Evolutionary conservation across 2,329 filamentous ascomycete species (phyloP).

Genomic region (Metarhizium anisopliae): DNA sequence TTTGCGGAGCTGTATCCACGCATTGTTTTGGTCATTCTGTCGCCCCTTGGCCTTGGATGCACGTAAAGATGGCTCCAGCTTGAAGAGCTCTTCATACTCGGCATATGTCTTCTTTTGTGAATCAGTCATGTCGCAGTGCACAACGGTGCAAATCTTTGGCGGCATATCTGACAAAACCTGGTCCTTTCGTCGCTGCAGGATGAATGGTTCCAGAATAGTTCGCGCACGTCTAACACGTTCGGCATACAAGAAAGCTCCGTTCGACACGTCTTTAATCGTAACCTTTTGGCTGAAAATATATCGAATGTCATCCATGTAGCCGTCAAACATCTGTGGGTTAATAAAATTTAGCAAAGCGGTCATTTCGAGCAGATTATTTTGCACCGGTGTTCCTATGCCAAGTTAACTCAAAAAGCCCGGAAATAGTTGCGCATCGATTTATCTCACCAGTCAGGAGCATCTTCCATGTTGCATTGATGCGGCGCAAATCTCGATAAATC

Average conservation of each 20-base stretch:
- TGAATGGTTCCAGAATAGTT: constrained; percentile 90
- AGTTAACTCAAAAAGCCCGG: constrained; percentile 10
- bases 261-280: constrained; percentile 67
- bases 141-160: constrained; percentile 65
- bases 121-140: constrained; percentile 71
- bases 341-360: constrained; percentile 90
- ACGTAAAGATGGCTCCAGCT: constrained; percentile 47
- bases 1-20: constrained; percentile 86
- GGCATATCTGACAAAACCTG: constrained; percentile 84
- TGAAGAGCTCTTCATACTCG: constrained; percentile 53
- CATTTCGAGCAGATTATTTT: constrained; percentile 91
- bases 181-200: constrained; percentile 85
- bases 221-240: constrained; percentile 81
- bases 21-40: constrained; percentile 53
- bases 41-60: constrained; percentile 38
- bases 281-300: constrained; percentile 90
- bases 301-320: constrained; percentile 68
- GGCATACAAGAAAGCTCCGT: constrained; percentile 76
- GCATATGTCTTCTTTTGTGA: constrained; percentile 68
- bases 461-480: constrained; percentile 72
- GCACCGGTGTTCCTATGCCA: constrained; percentile 73
- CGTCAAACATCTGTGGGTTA: constrained; percentile 73
- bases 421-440: background rate
- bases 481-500: constrained; percentile 69
- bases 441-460: constrained; percentile 54